A percentile compares a stretch with the other conserved stretches of the same genome.
Conservation (phyloP, 2,329 filamentous ascomycete species). For the Fusarium multiceps region DNA sequence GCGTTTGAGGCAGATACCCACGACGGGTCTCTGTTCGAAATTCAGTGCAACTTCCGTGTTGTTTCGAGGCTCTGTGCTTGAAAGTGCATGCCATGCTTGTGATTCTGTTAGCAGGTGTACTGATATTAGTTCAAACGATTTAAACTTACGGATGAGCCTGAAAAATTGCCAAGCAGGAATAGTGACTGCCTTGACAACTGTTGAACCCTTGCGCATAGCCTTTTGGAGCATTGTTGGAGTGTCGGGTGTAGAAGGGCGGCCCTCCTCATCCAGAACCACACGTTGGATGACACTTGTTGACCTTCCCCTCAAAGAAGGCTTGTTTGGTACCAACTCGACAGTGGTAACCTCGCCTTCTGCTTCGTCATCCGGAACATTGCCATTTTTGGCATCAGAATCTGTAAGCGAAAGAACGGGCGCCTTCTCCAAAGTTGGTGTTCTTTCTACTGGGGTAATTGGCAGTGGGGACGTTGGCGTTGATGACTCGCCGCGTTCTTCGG, state of each 20-base stretch:
- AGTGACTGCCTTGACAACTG: constrained; percentile 80
- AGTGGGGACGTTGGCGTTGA: constrained; percentile 51
- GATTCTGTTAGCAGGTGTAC: constrained; percentile 50
- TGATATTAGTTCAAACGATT: neutral
- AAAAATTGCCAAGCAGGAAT: constrained; percentile 99
- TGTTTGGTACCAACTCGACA: constrained; percentile 45
- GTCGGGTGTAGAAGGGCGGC: constrained; percentile 57
- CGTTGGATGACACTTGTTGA: constrained; percentile 72
- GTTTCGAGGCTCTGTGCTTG: constrained; percentile 63
- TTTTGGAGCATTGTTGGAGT: constrained; percentile 56
- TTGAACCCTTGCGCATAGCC: constrained; percentile 59
- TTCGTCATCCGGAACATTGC: constrained; percentile 26
- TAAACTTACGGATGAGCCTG: constrained; percentile 81
- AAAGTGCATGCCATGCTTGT: constrained; percentile 83
- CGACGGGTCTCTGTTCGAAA: constrained; percentile 84
- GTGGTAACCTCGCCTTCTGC: constrained; percentile 33
- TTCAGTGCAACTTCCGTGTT: constrained; percentile 89
- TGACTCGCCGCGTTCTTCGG: constrained; percentile 48
- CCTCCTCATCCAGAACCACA: constrained; percentile 64
- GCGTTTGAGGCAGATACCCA: constrained; percentile 92
- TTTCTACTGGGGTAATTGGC: constrained; percentile 43
- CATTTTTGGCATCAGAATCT: constrained; percentile 16
- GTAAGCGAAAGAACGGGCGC: neutral
- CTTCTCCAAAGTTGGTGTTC: constrained; percentile 34
- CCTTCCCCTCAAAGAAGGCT: constrained; percentile 55